A percentile compares a stretch with the other conserved stretches of the same genome.
Evolutionary conservation across 306 rosid genomes (phyloP).

Genomic region (Abrus precatorius): DNA sequence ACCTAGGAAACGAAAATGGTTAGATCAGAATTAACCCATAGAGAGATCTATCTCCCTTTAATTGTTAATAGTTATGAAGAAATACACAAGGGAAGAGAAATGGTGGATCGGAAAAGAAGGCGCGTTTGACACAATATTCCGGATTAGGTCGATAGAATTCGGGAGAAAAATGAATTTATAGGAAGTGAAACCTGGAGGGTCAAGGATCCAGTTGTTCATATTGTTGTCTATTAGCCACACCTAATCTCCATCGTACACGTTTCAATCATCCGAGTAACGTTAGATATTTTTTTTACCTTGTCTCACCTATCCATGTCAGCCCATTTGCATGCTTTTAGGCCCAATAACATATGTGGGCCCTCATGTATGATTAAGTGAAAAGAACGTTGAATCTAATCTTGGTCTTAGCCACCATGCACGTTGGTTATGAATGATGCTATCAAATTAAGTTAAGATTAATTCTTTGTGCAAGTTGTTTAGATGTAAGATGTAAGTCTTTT

Average conservation of each 20-base stretch:
- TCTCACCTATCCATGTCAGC: background rate
- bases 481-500: background rate
- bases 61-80: background rate
- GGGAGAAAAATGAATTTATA: background rate
- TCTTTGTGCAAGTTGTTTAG: background rate
- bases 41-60: background rate
- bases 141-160: slow-evolving; percentile 42
- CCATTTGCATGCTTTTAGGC: slow-evolving; percentile 13
- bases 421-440: background rate
- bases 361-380: background rate
- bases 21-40: slow-evolving; percentile 19
- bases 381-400: background rate
- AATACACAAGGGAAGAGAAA: background rate
- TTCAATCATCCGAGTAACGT: background rate
- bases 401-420: background rate
- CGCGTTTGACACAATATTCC: background rate
- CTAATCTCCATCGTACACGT: slow-evolving; percentile 59
- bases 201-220: slow-evolving; percentile 32
- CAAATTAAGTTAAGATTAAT: background rate
- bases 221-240: background rate
- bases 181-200: slow-evolving; percentile 5
- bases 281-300: slow-evolving; percentile 45
- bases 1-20: background rate
- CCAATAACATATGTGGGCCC: slow-evolving; percentile 38
- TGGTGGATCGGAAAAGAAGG: background rate